Base-by-base conservation (phyloP, 2,329 filamentous ascomycete genomes). In the Fusarium xylarioides region DNA sequence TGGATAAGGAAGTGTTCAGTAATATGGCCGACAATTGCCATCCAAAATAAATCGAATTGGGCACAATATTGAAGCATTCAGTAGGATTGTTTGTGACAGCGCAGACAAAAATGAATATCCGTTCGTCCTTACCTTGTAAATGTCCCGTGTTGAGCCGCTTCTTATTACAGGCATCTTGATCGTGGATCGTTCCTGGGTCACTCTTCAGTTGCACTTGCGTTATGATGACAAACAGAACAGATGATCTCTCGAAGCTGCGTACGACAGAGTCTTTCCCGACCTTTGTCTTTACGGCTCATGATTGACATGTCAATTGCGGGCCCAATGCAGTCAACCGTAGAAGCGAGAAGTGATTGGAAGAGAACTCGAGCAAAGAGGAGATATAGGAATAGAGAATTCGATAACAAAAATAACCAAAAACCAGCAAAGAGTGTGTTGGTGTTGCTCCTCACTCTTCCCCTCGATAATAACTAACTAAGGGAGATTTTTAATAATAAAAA, bases 231-330 rank as follows among this genome's bases (percentile, higher is more conserved):
- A 34, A 40, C 50, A 54, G 50, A 56, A 55, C 44, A 44, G 56
- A 62, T 35, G 47, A 62, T 52, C 59, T 62, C 49, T 50, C 35
- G 68, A 73, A 57, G 57, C 53, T 63, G 62, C 50, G 68, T 66
- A 59, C 63, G 50, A 72, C 64, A 63, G 71, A 63, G 60, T 70
- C 65, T 73, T 74, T 66, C 50, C 72, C 44, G 55, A 44, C 57
- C 66, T 71, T 68, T 61, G 67, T 65, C 69, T 74, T 65, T 73
- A 54, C 68, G 30, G 55, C 63, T 67, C 71, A 74, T 74, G 68
- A 61, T 72, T 69, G 63, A 71, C 63, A 74, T 74, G 64, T 69
- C 71, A 74, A 71, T 72, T 72, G 67, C 67, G 61, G 71, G 62
- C 61, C 66, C 47, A 42, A 67, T 73, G 70, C 66, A 73, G 57